Conservation (phyloP, 192 early-diverging fungal species). For the Backusella morwellensis region DNA sequence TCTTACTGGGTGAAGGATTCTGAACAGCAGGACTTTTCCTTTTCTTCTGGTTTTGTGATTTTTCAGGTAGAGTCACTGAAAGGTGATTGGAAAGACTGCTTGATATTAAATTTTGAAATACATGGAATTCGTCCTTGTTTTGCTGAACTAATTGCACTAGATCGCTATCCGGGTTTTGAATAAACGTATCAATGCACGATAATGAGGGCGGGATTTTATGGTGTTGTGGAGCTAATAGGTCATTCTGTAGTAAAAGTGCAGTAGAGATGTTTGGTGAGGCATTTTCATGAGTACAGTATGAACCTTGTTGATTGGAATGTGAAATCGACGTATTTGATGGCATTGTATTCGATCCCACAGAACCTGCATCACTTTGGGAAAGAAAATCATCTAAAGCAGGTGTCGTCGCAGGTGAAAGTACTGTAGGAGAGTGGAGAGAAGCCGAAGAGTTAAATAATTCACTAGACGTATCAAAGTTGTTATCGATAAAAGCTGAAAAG, state of each 20-base stretch:
- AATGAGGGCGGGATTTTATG: neutral
- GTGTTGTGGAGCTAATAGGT: neutral
- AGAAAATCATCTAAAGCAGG: constrained; percentile 6
- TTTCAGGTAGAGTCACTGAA: neutral
- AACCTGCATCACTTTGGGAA: neutral
- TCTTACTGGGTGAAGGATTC: neutral
- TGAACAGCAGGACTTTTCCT: neutral
- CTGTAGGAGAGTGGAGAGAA: neutral
- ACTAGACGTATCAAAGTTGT: constrained; percentile 4
- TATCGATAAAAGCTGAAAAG: constrained; percentile 12
- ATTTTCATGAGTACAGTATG: neutral
- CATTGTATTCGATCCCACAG: neutral
- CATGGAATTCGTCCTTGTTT: neutral
- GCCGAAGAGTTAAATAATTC: constrained; percentile 1
- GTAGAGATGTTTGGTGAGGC: neutral
- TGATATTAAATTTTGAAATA: constrained; percentile 6
- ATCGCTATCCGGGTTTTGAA: neutral
- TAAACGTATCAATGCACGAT: constrained; percentile 2
- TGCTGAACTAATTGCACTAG: constrained; percentile 10
- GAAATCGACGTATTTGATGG: neutral
- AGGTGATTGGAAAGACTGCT: neutral
- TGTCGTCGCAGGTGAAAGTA: neutral
- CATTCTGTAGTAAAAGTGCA: neutral
- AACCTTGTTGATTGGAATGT: neutral
- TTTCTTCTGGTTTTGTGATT: neutral